These are phyloP conservation scores for Kazachstania sp. DNA, from an alignment of 1,139 yeast species.

Conservation along the genomic window DNA sequence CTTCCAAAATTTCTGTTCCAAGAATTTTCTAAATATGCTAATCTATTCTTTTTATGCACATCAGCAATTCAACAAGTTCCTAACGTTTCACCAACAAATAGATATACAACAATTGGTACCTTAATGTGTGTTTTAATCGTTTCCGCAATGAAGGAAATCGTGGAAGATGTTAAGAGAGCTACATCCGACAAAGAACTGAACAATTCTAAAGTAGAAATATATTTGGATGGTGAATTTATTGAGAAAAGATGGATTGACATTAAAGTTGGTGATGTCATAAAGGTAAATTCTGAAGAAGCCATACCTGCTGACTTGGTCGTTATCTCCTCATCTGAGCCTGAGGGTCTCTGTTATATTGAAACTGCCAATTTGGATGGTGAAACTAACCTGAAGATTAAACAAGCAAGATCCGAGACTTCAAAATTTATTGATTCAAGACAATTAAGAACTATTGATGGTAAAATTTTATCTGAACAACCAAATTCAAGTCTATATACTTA, in stretches of 20 bases:
- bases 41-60: constrained; percentile 85
- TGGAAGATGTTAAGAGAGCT: constrained; percentile 86
- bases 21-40: constrained; percentile 95
- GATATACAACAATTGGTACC: constrained; percentile 93
- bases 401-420: constrained; percentile 72
- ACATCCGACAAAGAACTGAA: constrained; percentile 85
- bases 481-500: constrained; percentile 90
- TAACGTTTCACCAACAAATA: constrained; percentile 88
- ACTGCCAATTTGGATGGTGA: constrained; percentile 98
- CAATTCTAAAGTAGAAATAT: constrained; percentile 63
- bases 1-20: constrained; percentile 90
- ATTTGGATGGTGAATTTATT: constrained; percentile 61
- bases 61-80: constrained; percentile 96
- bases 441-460: constrained; percentile 45
- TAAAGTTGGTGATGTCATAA: constrained; percentile 83
- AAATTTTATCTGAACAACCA: constrained; percentile 79
- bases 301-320: constrained; percentile 89
- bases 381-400: constrained; percentile 91
- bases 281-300: constrained; percentile 78
- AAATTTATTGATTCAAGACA: constrained; percentile 61
- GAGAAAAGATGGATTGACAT: constrained; percentile 78
- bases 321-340: constrained; percentile 91
- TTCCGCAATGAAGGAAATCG: constrained; percentile 83
- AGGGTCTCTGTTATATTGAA: constrained; percentile 93
- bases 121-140: constrained; percentile 74